Evolutionary conservation across 2,329 filamentous ascomycete species (phyloP).

Genomic region (Paraphaeosphaeria sporulosa): DNA sequence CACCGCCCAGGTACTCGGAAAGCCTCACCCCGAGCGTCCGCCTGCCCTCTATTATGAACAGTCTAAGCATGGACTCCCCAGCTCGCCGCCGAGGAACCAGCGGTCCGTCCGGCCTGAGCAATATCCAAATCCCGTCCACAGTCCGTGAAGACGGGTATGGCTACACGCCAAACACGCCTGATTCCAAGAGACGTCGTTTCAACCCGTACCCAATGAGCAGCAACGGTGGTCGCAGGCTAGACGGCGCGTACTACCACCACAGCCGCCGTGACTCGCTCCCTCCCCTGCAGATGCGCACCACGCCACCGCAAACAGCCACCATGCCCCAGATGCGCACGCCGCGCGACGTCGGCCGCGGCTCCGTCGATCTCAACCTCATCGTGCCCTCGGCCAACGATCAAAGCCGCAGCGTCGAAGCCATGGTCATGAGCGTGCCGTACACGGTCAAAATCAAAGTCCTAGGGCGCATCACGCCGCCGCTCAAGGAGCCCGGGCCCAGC

Average conservation of each 20-base stretch:
- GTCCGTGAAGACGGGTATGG: slow-evolving; percentile 41
- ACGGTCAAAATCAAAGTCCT: slow-evolving; percentile 79
- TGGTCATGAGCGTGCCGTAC: slow-evolving; percentile 78
- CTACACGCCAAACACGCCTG: slow-evolving; percentile 43
- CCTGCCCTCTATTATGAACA: slow-evolving; percentile 48
- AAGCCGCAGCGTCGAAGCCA: slow-evolving; percentile 66
- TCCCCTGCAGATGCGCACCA: slow-evolving; percentile 40
- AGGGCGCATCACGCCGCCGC: slow-evolving; percentile 75
- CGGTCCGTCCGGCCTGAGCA: slow-evolving; percentile 37
- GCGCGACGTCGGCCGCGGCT: slow-evolving; percentile 32
- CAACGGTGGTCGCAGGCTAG: slow-evolving; percentile 66
- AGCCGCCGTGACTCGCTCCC: slow-evolving; percentile 44
- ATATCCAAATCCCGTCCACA: slow-evolving; percentile 34
- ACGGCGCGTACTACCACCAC: slow-evolving; percentile 54
- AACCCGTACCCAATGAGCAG: slow-evolving; percentile 43
- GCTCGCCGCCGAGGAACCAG: slow-evolving; percentile 33
- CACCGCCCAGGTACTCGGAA: slow-evolving; percentile 46
- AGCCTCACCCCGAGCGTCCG: slow-evolving; percentile 42
- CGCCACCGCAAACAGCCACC: slow-evolving; percentile 41
- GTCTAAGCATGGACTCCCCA: slow-evolving; percentile 51
- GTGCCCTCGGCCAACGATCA: slow-evolving; percentile 46
- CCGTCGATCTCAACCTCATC: slow-evolving; percentile 32
- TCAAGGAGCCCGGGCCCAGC: slow-evolving; percentile 47
- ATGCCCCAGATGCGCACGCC: slow-evolving; percentile 46
- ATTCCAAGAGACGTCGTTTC: slow-evolving; percentile 45